These are phyloP conservation scores for Lasiosphaeria miniovina DNA, from an alignment of 495 filamentous ascomycete species.

Conservation along the genomic window DNA sequence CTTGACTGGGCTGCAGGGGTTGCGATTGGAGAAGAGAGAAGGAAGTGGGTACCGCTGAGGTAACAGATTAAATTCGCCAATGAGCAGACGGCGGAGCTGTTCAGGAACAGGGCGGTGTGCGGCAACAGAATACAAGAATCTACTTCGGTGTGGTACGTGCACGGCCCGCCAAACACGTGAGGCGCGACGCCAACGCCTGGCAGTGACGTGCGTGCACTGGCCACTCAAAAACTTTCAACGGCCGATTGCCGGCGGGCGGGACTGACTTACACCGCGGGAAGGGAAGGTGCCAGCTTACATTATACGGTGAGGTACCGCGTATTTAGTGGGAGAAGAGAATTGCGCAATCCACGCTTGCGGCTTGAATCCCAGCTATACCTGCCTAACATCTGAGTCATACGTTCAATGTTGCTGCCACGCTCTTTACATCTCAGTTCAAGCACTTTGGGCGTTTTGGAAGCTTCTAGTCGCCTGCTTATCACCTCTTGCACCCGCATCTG, in stretches of 20 bases:
- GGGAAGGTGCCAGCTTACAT: slow-evolving; percentile 8
- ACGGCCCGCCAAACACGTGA: background rate
- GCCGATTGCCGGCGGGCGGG: slow-evolving; percentile 28
- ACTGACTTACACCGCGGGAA: background rate
- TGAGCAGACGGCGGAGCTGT: too few species aligned
- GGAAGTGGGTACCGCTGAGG: too few species aligned
- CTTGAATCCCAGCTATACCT: background rate
- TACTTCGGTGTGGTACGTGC: background rate
- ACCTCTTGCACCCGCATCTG: too few species aligned
- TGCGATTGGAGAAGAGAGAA: too few species aligned
- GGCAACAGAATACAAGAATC: background rate
- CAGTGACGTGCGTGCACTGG: background rate
- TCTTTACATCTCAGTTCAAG: too few species aligned
- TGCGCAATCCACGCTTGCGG: slow-evolving; percentile 35
- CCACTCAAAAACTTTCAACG: slow-evolving; percentile 12
- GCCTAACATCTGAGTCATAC: background rate
- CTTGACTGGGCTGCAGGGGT: too few species aligned
- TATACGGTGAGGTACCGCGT: background rate
- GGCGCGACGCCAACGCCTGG: background rate
- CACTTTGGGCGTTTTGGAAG: too few species aligned
- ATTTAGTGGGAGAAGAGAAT: slow-evolving; percentile 17
- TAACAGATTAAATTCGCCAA: background rate
- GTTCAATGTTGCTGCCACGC: too few species aligned
- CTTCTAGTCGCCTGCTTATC: too few species aligned
- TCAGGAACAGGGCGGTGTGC: background rate